phyloP scores from a whole-genome alignment of 225 moss, liverwort and hornwort species.

The Neckera pumila region DNA sequence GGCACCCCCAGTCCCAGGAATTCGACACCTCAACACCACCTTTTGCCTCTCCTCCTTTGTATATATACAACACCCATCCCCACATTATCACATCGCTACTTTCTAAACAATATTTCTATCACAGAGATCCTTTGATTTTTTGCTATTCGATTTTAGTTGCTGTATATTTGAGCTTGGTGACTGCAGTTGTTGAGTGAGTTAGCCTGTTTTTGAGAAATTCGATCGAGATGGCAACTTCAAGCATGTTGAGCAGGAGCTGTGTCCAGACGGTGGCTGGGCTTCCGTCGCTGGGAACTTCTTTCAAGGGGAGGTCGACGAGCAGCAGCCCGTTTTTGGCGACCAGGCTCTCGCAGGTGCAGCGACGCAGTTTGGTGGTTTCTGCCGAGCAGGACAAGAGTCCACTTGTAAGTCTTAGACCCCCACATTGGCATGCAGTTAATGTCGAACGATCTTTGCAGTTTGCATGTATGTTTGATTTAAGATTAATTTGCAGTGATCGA shows the following conservation, averaged over 20 bases:
- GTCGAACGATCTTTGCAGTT: not conserved
- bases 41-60: not conserved
- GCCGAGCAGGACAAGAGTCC: slow-evolving; percentile 14
- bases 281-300: not conserved
- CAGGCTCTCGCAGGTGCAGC: not conserved
- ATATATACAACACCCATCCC: not conserved
- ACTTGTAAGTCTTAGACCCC: not conserved
- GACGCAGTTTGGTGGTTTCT: slow-evolving; percentile 10
- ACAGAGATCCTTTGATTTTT: no score
- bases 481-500: not conserved
- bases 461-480: not conserved
- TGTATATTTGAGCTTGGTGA: not conserved
- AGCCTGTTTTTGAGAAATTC: not conserved
- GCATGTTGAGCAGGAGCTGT: slow-evolving; percentile 25
- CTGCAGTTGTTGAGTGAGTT: not conserved
- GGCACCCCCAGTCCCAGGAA: not conserved
- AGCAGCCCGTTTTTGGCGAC: not conserved
- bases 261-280: slow-evolving; percentile 16
- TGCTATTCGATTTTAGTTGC: not conserved
- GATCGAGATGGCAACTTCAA: slow-evolving; percentile 19
- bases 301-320: not conserved
- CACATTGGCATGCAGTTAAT: not conserved
- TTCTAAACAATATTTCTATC: no score
- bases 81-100: no score
- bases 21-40: slow-evolving; percentile 8